A percentile compares a stretch with the other conserved stretches of the same genome.
phyloP scores from a whole-genome alignment of 352 stramenopile species.

The Phytopythium litorale region DNA sequence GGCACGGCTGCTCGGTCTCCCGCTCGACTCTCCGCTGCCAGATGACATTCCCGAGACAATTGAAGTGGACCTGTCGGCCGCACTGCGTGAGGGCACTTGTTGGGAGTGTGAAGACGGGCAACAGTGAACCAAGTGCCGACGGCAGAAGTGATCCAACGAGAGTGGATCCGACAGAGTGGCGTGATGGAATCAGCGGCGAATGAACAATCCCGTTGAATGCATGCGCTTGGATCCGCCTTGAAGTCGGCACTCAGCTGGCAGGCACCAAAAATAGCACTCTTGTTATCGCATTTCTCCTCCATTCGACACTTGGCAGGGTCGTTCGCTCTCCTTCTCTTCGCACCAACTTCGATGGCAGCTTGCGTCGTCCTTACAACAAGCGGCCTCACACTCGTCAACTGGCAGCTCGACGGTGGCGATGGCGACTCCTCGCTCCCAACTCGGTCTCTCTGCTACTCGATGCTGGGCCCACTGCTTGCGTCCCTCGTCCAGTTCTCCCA shows the following conservation, averaged over 20 bases:
- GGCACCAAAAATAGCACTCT: no score
- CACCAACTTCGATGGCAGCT: conserved; percentile 10
- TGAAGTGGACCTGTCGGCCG: neutral
- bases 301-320: no score
- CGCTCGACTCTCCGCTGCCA: neutral
- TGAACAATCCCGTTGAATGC: no score
- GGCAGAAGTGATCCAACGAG: no score
- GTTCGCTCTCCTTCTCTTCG: no score
- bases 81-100: neutral
- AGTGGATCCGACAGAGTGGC: no score
- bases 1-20: neutral
- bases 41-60: neutral
- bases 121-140: no score
- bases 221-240: no score
- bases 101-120: no score
- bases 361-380: conserved; percentile 54
- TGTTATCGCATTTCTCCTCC: no score
- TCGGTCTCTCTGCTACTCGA: conserved; percentile 31
- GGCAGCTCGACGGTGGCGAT: conserved; percentile 25
- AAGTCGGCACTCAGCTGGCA: no score
- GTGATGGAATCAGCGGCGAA: no score
- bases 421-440: neutral
- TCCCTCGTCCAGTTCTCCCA: conserved; percentile 58
- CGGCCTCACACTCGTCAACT: conserved; percentile 40
- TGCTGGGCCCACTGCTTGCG: conserved; percentile 45